phyloP scores from a whole-genome alignment of 2,329 filamentous ascomycete genomes.

The Colletotrichum melonis region DNA sequence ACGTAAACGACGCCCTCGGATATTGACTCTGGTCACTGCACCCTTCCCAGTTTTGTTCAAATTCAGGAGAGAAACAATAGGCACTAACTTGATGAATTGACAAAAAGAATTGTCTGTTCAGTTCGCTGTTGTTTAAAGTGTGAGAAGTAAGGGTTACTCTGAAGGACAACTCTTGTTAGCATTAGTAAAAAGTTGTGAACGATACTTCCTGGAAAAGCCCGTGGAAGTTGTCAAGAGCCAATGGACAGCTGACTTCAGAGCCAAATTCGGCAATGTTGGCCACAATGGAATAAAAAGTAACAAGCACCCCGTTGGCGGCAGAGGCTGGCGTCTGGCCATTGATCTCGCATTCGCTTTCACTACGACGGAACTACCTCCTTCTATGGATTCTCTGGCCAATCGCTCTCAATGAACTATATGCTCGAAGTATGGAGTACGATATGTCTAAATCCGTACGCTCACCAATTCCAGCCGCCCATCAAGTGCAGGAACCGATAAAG shows the following conservation, averaged over 20 bases:
- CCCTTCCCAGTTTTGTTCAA: neutral
- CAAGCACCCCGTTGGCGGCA: neutral
- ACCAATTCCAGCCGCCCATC: neutral
- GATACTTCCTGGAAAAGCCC: neutral
- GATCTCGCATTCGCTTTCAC: neutral
- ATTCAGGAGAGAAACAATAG: neutral
- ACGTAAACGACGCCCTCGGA: neutral
- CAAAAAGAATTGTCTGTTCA: neutral
- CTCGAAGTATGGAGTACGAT: no score
- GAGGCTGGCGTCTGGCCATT: neutral
- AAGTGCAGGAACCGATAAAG: neutral
- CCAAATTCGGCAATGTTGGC: neutral
- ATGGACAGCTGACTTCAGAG: neutral
- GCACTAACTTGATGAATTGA: neutral
- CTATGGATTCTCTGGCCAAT: neutral
- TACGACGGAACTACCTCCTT: neutral
- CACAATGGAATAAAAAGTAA: rapidly evolving
- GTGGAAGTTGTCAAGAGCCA: neutral
- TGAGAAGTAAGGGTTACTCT: neutral
- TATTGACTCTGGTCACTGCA: neutral
- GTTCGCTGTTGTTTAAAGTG: neutral
- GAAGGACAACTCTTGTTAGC: neutral
- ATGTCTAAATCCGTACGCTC: neutral
- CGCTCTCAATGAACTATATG: neutral
- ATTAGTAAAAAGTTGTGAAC: neutral